Base-by-base conservation (phyloP, 257 asterid species). In the Asclepias syriaca region DNA sequence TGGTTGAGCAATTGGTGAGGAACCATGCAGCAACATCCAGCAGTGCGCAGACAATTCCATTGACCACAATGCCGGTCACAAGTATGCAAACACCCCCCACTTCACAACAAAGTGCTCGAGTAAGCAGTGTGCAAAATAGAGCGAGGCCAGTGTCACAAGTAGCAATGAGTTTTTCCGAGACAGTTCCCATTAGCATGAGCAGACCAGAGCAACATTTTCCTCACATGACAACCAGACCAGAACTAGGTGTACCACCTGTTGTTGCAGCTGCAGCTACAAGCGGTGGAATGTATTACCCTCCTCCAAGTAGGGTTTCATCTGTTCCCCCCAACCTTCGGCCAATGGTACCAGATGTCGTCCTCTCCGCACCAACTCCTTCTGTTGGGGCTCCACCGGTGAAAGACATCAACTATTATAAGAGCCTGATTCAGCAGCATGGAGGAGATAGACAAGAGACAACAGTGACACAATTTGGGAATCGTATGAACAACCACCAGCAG, bases 351-450 rank as follows among this genome's bases (percentile, higher is more conserved):
- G 21, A 15, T 0, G 89, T 84, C 12, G 63, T 61, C 19, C 29
- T 67, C 22, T 51, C 83, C 13, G 76, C 86, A 8, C 69, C 91
- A 12, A 43, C 88, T 29, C 83, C 84, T 15, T 60, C 89, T 37
- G 18, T 40, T 46, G 76, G 77, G 18, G 77, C 72, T 61, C 80
- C 86, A 0, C 80, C 86, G 0, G 70, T 79, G 7, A 95, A 85
- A 84, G 99, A 92, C 79, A 75, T 85, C 8, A 90, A 79, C 81
- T 95, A 95, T 19, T 92, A 83, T 50, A 95, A 89, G 87, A 87
- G 87, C 81, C 86, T 95, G 75, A 90, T 95, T 60, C 96, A 92
- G 80, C 99, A 90, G 66, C 98, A 92, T 19, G 99, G 99, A 72
- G 92, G 81, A 59, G 98, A 90, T 66, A 84, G 93, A 69, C 86